Conservation (phyloP, 2,329 filamentous ascomycete species). For the Cyphellophora europaea region DNA sequence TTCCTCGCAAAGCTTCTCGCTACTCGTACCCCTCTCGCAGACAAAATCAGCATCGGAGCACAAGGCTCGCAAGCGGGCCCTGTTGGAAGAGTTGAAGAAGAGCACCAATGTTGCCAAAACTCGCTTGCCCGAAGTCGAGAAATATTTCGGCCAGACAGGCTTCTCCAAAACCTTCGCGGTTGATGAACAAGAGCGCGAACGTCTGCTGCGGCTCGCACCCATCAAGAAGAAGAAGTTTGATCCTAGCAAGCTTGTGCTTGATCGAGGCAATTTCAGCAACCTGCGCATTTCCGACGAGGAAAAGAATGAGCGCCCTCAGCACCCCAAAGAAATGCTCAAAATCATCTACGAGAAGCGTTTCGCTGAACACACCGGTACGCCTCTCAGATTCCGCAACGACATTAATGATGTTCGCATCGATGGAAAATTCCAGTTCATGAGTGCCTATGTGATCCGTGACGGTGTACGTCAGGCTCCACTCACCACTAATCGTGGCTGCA, state of each 20-base stretch:
- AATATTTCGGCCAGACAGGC: slow-evolving; percentile 8
- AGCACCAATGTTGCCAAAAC: slow-evolving; percentile 5
- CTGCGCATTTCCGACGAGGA: background rate
- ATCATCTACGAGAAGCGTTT: slow-evolving; percentile 14
- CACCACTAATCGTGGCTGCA: slow-evolving; percentile 10
- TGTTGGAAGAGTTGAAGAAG: slow-evolving; percentile 9
- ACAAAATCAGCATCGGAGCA: slow-evolving; percentile 2
- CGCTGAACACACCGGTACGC: slow-evolving; percentile 6
- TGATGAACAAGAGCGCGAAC: slow-evolving; percentile 3
- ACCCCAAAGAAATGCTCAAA: slow-evolving; percentile 5
- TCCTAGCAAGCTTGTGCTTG: slow-evolving; percentile 2
- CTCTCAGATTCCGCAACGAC: slow-evolving; percentile 16
- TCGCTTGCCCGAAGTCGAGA: slow-evolving; percentile 8
- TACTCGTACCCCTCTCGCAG: background rate
- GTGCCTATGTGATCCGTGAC: slow-evolving; percentile 12
- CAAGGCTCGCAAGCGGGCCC: slow-evolving; percentile 4
- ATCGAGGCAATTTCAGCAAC: slow-evolving; percentile 2
- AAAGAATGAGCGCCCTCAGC: no score
- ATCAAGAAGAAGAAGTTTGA: slow-evolving; percentile 12
- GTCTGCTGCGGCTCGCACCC: no score
- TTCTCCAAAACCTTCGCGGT: slow-evolving; percentile 9
- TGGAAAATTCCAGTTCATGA: slow-evolving; percentile 19
- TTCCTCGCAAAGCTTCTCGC: background rate
- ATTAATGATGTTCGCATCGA: slow-evolving; percentile 12
- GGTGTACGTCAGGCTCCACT: slow-evolving; percentile 9